Conservation (phyloP, 192 early-diverging fungal genomes). For the Backusella tuberculispora region DNA sequence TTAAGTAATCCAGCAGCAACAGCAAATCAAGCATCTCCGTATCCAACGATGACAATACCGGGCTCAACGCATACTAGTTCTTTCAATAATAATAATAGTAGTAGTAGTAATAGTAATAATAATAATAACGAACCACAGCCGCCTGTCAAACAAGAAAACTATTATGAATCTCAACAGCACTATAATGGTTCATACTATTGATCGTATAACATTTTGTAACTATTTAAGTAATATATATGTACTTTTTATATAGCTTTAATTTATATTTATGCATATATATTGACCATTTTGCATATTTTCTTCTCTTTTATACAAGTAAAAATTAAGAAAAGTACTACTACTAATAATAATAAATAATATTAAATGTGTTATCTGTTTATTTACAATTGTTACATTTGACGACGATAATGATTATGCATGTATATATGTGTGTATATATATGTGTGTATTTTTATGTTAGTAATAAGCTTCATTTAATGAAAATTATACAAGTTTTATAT, state of each 20-base stretch:
- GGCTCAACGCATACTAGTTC: neutral
- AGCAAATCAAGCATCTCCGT: too few species aligned
- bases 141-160: constrained; percentile 3
- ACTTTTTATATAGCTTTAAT: too few species aligned
- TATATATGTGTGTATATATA: too few species aligned
- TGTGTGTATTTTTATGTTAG: too few species aligned
- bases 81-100: neutral
- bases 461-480: too few species aligned
- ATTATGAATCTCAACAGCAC: neutral
- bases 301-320: neutral
- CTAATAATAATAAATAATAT: neutral
- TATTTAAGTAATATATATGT: neutral
- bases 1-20: neutral
- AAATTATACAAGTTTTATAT: too few species aligned
- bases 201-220: constrained; percentile 28
- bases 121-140: neutral
- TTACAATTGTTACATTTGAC: too few species aligned
- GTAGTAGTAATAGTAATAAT: too few species aligned
- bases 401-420: too few species aligned
- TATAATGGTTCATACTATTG: constrained; percentile 2
- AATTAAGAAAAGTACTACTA: neutral
- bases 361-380: neutral
- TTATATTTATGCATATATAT: neutral
- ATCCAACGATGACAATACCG: neutral
- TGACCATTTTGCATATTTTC: constrained; percentile 8